Evolutionary conservation across 768 basidiomycete species (phyloP), one percentile per base, ranked within the genome.

Genomic region (Kwoniella sp.): DNA sequence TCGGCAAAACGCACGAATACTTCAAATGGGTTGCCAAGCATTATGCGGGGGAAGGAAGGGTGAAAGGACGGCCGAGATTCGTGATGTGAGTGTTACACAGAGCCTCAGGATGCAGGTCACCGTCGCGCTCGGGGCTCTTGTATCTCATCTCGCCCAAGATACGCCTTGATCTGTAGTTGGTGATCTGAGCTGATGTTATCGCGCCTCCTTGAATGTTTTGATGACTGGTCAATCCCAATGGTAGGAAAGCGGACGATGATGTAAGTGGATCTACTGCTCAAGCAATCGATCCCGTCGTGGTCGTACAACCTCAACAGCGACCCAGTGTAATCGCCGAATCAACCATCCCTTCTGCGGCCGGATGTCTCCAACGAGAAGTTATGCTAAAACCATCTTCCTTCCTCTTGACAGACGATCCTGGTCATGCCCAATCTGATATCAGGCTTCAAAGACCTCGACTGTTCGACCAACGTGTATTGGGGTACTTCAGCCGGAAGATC

Each of bases 181-280:
- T 30, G 5, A 41, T 20, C 30, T 13, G 3, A 30, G 25, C 28
- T 58, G 58, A 45, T 20, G 11, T 45, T 20, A 3, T n/a, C n/a
- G n/a, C n/a, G n/a, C n/a, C 8, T 45, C 20, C 13, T 17, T 45
- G 41, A 17, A 3, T 45, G 15, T 3, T 45, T 45, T 45, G 8
- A 11, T n/a, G n/a, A n/a, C n/a, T n/a, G n/a, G 15, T 17, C 4
- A 3, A 11, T 17, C 20, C 41, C 41, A 17, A 11, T 23, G 7
- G 34, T 58, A 81, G 80, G 72, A 82, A 82, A 77, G 72, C 79
- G 54, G 81, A 82, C 56, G 81, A 82, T 58, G 81, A 82, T 75
- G 80, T 81, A 47, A 65, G 80, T 73, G 17, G 25, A 20, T 9
- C 22, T 23, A 5, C 2, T 7, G 41, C n/a, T n/a, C n/a, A n/a